Conservation (phyloP, 2,329 filamentous ascomycete species). For the Lecanicillium sp. region DNA sequence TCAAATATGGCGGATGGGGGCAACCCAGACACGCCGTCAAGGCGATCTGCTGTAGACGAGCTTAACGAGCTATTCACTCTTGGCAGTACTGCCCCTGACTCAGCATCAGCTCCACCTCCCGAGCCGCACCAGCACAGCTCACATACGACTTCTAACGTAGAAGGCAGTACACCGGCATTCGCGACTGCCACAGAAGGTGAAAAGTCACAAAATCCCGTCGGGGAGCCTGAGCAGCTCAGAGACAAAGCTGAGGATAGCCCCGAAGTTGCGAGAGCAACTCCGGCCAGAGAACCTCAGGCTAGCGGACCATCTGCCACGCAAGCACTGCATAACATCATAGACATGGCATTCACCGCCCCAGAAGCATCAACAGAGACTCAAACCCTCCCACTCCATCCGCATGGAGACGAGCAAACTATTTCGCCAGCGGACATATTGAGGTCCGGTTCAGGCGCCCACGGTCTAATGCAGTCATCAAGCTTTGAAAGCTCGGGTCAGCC, state of each 20-base stretch:
- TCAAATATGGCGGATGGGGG: conserved; percentile 3
- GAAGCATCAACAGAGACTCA: background rate
- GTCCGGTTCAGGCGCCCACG: conserved; percentile 1
- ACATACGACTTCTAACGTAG: no score
- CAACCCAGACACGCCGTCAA: background rate
- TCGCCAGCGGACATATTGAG: conserved; percentile 9
- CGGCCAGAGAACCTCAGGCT: no score
- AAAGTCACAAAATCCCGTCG: no score
- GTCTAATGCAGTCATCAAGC: conserved; percentile 1
- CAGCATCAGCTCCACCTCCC: background rate
- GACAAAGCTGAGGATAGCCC: no score
- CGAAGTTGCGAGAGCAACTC: no score
- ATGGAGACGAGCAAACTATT: conserved; percentile 5
- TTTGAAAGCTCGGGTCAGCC: conserved; percentile 5
- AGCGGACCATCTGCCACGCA: no score
- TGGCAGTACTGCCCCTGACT: background rate
- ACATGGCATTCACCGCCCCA: background rate
- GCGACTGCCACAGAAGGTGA: no score
- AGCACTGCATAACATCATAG: background rate
- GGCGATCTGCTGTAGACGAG: conserved; percentile 8
- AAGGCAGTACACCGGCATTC: no score
- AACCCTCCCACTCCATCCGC: conserved; percentile 1
- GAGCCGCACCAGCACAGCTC: no score
- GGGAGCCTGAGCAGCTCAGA: no score
- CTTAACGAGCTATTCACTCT: conserved; percentile 9